phyloP scores from a whole-genome alignment of 106 monocot species.

The Vanilla planifolia region DNA sequence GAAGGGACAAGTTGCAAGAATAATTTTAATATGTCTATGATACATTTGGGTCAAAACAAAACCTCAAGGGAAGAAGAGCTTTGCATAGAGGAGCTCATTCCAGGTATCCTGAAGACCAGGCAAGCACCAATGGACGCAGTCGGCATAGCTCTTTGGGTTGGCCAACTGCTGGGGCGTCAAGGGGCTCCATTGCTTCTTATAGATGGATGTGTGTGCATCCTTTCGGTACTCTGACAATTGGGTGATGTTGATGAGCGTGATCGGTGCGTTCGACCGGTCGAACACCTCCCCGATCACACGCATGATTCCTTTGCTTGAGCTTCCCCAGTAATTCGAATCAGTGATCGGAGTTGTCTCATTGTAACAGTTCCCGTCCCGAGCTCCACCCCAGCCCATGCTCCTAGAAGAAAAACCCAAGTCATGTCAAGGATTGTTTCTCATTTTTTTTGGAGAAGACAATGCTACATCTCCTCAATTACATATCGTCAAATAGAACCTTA shows the following conservation, averaged over 20 bases:
- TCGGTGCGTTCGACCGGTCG: conserved; percentile 26
- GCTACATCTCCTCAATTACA: too few relatives aligned
- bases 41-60: too few relatives aligned
- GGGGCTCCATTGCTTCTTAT: conserved; percentile 71
- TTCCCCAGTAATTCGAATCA: conserved; percentile 53
- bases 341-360: conserved; percentile 56
- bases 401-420: conserved; percentile 23
- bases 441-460: too few relatives aligned
- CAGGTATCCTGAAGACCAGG: conserved; percentile 74
- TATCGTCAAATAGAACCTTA: too few relatives aligned
- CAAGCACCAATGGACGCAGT: conserved; percentile 76
- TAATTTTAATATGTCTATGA: too few relatives aligned
- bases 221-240: conserved; percentile 71
- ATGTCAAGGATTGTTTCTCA: too few relatives aligned
- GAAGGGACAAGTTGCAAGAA: too few relatives aligned
- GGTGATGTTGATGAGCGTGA: conserved; percentile 60
- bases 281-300: conserved; percentile 41
- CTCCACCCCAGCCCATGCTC: conserved; percentile 60
- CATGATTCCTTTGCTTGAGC: conserved; percentile 62
- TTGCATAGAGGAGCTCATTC: conserved; percentile 66
- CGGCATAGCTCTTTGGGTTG: conserved; percentile 56
- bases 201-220: conserved; percentile 76
- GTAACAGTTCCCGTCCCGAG: conserved; percentile 60
- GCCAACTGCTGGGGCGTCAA: conserved; percentile 57
- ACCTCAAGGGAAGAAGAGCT: conserved; percentile 43